Base-by-base conservation (phyloP, 2,329 filamentous ascomycete species). In the Neophaeococcomyces aloes region DNA sequence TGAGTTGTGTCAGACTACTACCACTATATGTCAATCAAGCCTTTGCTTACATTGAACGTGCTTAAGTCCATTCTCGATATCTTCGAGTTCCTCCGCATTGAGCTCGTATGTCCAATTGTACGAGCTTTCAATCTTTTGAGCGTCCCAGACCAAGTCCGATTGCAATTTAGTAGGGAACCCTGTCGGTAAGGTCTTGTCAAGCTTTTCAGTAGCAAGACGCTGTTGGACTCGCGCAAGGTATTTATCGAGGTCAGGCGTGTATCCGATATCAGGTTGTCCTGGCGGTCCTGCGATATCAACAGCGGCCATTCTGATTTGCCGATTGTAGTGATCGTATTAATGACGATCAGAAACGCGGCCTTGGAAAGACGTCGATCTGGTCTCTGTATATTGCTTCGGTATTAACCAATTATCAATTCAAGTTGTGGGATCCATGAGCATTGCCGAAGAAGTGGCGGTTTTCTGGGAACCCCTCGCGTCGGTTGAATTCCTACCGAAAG, bases 111-210 rank as follows among this genome's bases (percentile, higher is more conserved):
- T 61, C 63, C 67, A 71, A 39, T 70, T 56, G 48, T 64, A 14
- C 5, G 5, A 65, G 2, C 55, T 54, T 4, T 51, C 56, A 11
- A 71, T 51, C 3, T 62, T 58, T 14, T 60, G 59, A 3, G 65
- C 67, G 29, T 71, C 64, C 69, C 69, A 73, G 0, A 70, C 69
- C 1, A 72, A 57, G 3, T 66, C 58, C 0, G 65, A 68, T 2
- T 57, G 48, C 1, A 72, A 49, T 30, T 64, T 46, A 17, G 50
- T 18, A 0, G 69, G 68, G 48, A 69, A 72, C 0, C 63, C 66
- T 1, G 52, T 40, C 0, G 69, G 69, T 1, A 72, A 53, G 2
- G 52, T 48, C 23, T 27, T 27, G 23, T 42, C 14, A 1, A 61
- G 47, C 3, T 41, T 18, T 25, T 58, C 56, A 1, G 48, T 50